phyloP scores from a whole-genome alignment of 345 rosid species.

The Corymbia maculata region DNA sequence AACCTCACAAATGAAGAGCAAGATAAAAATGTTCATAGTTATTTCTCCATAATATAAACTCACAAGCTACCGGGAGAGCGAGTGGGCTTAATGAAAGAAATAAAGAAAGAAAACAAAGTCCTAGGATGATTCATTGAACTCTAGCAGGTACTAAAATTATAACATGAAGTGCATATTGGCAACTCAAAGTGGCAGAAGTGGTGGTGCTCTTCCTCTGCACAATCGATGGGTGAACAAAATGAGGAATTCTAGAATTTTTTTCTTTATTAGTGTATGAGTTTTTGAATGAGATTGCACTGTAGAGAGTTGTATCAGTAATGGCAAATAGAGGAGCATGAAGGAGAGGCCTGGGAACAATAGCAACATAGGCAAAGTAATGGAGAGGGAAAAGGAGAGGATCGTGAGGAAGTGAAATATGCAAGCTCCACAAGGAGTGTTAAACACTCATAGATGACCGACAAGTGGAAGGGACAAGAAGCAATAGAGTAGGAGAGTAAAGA shows the following conservation, averaged over 20 bases:
- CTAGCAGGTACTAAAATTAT: not conserved
- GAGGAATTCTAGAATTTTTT: not conserved
- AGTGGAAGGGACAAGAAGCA: not conserved
- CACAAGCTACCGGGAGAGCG: too few relatives aligned
- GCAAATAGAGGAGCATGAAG: not conserved
- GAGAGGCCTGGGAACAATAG: not conserved
- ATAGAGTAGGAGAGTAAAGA: not conserved
- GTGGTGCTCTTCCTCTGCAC: not conserved
- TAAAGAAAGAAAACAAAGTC: too few relatives aligned
- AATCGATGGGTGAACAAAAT: not conserved
- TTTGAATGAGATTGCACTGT: not conserved
- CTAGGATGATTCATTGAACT: not conserved
- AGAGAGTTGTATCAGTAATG: not conserved
- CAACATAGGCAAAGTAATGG: not conserved
- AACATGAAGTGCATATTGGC: not conserved
- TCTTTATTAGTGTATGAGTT: not conserved
- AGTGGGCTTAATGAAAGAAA: too few relatives aligned
- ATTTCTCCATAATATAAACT: too few relatives aligned
- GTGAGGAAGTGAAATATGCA: not conserved
- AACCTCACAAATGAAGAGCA: too few relatives aligned
- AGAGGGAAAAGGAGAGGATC: not conserved
- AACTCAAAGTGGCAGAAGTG: not conserved
- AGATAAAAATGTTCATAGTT: too few relatives aligned
- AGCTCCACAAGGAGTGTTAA: not conserved
- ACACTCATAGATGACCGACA: not conserved